Percentiles rank a stretch among this genome's conserved stretches.
These are phyloP conservation scores for Capronia coronata DNA, from an alignment of 2,329 filamentous ascomycete genomes.

Conservation along the genomic window DNA sequence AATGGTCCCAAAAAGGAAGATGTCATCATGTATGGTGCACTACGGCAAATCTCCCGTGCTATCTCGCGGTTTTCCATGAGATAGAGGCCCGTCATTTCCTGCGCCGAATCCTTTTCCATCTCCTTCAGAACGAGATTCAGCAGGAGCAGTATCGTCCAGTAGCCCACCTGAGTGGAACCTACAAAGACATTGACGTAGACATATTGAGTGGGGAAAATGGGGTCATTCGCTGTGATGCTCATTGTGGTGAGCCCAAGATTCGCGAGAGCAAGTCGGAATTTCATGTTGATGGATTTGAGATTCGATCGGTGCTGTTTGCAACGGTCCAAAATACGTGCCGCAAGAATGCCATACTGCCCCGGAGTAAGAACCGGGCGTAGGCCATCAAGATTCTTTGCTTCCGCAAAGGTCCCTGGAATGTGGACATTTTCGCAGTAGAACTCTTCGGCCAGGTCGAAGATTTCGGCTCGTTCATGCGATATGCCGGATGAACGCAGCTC, in stretches of 20 bases:
- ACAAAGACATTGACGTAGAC: conserved; percentile 27
- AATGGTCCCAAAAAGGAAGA: conserved; percentile 29
- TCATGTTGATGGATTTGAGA: conserved; percentile 23
- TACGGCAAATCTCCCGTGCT: conserved; percentile 24
- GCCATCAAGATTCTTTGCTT: conserved; percentile 3
- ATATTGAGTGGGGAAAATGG: conserved; percentile 25
- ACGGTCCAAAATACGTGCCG: conserved; percentile 7
- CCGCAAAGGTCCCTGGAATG: conserved; percentile 16
- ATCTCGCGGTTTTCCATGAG: conserved; percentile 25
- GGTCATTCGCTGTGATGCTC: conserved; percentile 15
- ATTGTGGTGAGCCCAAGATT: conserved; percentile 14
- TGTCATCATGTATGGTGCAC: conserved; percentile 24
- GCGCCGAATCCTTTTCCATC: conserved; percentile 13
- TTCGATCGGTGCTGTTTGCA: conserved; percentile 15
- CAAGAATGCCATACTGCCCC: conserved; percentile 3
- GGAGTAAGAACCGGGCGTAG: conserved; percentile 3
- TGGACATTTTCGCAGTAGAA: conserved; percentile 24
- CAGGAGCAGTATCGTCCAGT: conserved; percentile 27
- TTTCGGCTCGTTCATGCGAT: conserved; percentile 13
- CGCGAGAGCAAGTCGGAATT: conserved; percentile 18
- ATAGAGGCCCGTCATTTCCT: conserved; percentile 21
- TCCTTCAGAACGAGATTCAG: conserved; percentile 24
- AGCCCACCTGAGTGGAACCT: conserved; percentile 19
- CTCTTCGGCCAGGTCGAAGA: conserved; percentile 26
- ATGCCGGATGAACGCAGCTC: conserved; percentile 23